A percentile compares a stretch with the other conserved stretches of the same genome.
Evolutionary conservation across 1,284 basidiomycete species (phyloP).

Genomic region (Ceratobasidium sp.): DNA sequence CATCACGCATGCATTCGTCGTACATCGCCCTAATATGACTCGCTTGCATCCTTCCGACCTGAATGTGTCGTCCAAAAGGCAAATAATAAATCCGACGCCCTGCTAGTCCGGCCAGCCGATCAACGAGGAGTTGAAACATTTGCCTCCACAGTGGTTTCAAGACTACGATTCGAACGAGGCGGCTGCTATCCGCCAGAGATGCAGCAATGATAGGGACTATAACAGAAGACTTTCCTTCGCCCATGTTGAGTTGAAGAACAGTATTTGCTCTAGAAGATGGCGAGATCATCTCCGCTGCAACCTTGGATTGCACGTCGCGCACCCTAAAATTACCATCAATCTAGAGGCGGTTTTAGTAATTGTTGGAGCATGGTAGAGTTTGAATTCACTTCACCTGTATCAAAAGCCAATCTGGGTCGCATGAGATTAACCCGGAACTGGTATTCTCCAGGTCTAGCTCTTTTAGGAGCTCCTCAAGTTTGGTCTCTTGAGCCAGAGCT

Average conservation of each 20-base stretch:
- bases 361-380: background rate
- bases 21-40: slow-evolving; percentile 52
- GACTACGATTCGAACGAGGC: slow-evolving; percentile 61
- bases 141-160: slow-evolving; percentile 59
- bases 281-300: slow-evolving; percentile 62
- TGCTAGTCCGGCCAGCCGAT: slow-evolving; percentile 58
- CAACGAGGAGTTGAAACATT: slow-evolving; percentile 63
- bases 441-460: background rate
- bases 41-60: slow-evolving; percentile 46
- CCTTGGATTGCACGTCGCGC: slow-evolving; percentile 56
- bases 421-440: background rate
- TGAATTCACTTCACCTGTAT: slow-evolving; percentile 11
- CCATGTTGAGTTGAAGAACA: slow-evolving; percentile 66
- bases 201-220: slow-evolving; percentile 61
- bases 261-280: slow-evolving; percentile 57
- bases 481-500: background rate
- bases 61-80: slow-evolving; percentile 61
- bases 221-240: slow-evolving; percentile 66
- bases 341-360: slow-evolving; percentile 48
- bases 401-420: slow-evolving; percentile 24
- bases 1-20: slow-evolving; percentile 55
- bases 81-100: slow-evolving; percentile 62
- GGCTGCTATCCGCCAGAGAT: slow-evolving; percentile 58
- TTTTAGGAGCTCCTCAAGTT: slow-evolving; percentile 21
- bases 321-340: slow-evolving; percentile 59